A percentile compares a stretch with the other conserved stretches of the same genome.
phyloP scores from a whole-genome alignment of 306 rosid genomes.

The Macrotyloma uniflorum region DNA sequence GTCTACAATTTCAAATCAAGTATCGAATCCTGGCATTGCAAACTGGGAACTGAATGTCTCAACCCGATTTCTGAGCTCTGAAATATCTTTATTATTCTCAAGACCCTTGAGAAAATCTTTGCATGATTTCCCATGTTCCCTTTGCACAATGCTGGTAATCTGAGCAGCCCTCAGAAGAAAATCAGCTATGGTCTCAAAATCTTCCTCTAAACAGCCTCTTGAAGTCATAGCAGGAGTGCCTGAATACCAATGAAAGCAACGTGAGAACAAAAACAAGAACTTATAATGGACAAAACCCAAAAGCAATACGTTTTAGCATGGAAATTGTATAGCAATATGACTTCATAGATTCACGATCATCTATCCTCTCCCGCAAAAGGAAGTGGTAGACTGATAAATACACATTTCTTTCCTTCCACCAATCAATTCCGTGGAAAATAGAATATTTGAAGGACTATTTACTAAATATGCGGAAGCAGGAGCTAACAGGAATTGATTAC shows the following conservation, averaged over 20 bases:
- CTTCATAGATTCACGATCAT: background rate
- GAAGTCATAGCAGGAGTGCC: slow-evolving; percentile 97
- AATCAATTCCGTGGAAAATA: background rate
- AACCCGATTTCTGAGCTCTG: slow-evolving; percentile 65
- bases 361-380: background rate
- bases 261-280: background rate
- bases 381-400: background rate
- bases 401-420: background rate
- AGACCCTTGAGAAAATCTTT: slow-evolving; percentile 68
- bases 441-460: background rate
- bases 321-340: background rate
- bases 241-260: slow-evolving; percentile 33
- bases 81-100: slow-evolving; percentile 61
- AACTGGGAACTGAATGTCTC: slow-evolving; percentile 76
- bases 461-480: background rate
- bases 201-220: slow-evolving; percentile 81
- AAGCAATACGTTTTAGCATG: slow-evolving; percentile 7
- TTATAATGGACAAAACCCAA: background rate
- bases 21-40: slow-evolving; percentile 85
- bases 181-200: slow-evolving; percentile 77
- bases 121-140: slow-evolving; percentile 64
- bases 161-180: slow-evolving; percentile 76
- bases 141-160: slow-evolving; percentile 60
- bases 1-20: slow-evolving; percentile 37
- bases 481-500: slow-evolving; percentile 9